Percentiles rank a stretch among this genome's conserved stretches.
Evolutionary conservation across 1,284 basidiomycete genomes (phyloP).

Genomic region (Phylloboletellus chloephorus): DNA sequence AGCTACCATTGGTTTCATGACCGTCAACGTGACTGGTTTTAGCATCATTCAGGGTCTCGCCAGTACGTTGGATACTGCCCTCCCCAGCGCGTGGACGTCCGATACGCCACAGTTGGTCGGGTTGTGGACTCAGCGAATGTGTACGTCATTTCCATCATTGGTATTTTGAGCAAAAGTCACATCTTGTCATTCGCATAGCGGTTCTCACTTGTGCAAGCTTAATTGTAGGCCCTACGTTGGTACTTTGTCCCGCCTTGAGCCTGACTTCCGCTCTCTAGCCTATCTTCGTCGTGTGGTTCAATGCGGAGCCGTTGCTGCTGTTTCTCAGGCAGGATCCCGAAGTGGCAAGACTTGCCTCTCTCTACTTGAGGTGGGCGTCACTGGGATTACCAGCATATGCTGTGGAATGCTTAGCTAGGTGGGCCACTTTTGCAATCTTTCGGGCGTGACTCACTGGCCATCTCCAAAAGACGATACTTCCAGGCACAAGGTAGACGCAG

Average conservation of each 20-base stretch:
- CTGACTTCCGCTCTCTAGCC: too few species aligned
- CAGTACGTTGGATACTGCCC: slow-evolving; percentile 82
- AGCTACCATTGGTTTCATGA: slow-evolving; percentile 84
- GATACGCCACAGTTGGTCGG: slow-evolving; percentile 79
- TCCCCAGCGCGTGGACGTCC: slow-evolving; percentile 90
- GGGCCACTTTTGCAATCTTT: slow-evolving; percentile 16
- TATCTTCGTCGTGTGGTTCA: slow-evolving; percentile 70
- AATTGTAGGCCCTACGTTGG: slow-evolving; percentile 50
- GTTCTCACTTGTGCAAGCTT: slow-evolving; percentile 20
- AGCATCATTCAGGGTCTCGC: slow-evolving; percentile 83
- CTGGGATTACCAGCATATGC: slow-evolving; percentile 88
- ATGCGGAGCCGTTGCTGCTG: slow-evolving; percentile 75
- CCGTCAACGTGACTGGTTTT: slow-evolving; percentile 65
- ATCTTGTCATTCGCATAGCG: not conserved
- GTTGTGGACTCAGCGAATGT: slow-evolving; percentile 87
- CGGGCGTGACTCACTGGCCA: slow-evolving; percentile 29
- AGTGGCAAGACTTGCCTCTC: slow-evolving; percentile 72
- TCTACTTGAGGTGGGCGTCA: slow-evolving; percentile 75
- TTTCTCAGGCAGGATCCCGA: slow-evolving; percentile 80
- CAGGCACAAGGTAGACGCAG: slow-evolving; percentile 68
- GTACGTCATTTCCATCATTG: slow-evolving; percentile 36
- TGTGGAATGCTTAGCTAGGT: slow-evolving; percentile 68
- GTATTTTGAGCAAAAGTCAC: not conserved
- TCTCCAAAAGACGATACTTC: slow-evolving; percentile 65
- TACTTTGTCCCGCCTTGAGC: too few species aligned